Percentiles rank a stretch among this genome's conserved stretches.
Evolutionary conservation across 2,329 filamentous ascomycete species (phyloP).

Genomic region (Elsinoe australis): DNA sequence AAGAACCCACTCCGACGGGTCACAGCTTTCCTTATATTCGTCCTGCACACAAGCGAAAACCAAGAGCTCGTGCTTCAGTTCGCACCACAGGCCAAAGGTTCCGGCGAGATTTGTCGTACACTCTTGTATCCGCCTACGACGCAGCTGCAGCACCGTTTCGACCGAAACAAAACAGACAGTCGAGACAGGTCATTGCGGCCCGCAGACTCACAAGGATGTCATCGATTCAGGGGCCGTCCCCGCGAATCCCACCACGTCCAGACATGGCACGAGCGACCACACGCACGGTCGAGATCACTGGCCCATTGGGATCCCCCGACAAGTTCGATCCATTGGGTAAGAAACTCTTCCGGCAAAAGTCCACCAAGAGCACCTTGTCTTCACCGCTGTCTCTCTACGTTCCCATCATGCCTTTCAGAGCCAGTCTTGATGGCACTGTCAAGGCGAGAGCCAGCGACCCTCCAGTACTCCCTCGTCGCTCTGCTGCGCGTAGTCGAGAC

Average conservation of each 20-base stretch:
- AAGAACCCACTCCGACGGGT: conserved; percentile 12
- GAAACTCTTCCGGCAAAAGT: conserved; percentile 24
- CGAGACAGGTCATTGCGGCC: conserved; percentile 1
- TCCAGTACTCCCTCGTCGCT: conserved; percentile 16
- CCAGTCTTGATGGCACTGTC: conserved; percentile 15
- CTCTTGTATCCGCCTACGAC: conserved; percentile 16
- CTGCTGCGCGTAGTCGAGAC: conserved; percentile 31
- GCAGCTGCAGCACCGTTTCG: conserved; percentile 15
- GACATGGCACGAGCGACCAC: neutral
- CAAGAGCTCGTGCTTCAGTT: conserved; percentile 10
- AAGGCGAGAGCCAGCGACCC: conserved; percentile 9
- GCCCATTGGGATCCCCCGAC: conserved; percentile 26
- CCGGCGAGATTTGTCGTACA: conserved; percentile 13
- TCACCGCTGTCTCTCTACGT: conserved; percentile 13
- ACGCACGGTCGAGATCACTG: conserved; percentile 15
- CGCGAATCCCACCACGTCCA: conserved; percentile 8
- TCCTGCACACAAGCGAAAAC: conserved; percentile 6
- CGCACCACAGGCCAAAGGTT: conserved; percentile 9
- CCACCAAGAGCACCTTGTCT: conserved; percentile 13
- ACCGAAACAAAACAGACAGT: conserved; percentile 11
- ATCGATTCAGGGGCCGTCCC: conserved; percentile 7
- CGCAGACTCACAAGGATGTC: conserved; percentile 7
- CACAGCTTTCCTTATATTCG: conserved; percentile 14
- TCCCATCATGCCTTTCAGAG: conserved; percentile 30
- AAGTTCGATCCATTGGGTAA: conserved; percentile 33